Conservation (phyloP, 2,329 filamentous ascomycete genomes). For the Pseudogymnoascus sp. region DNA sequence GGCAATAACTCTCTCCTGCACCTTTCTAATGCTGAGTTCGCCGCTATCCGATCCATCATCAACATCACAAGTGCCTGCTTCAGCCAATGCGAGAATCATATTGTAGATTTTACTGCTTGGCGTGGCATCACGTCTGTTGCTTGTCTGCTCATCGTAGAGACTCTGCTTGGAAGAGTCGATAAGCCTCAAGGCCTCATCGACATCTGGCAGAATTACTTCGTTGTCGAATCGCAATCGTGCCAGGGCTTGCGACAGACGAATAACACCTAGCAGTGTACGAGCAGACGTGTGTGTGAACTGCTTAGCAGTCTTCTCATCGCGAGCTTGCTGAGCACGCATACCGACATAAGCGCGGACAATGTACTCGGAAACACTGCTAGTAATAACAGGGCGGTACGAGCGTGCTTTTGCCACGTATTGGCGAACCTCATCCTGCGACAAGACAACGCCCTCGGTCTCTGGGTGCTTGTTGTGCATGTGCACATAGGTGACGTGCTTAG, state of each 20-base stretch:
- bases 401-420: slow-evolving; percentile 93
- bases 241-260: slow-evolving; percentile 88
- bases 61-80: slow-evolving; percentile 58
- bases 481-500: slow-evolving; percentile 90
- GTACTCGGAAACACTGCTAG: slow-evolving; percentile 83
- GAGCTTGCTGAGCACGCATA: slow-evolving; percentile 84
- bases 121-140: slow-evolving; percentile 55
- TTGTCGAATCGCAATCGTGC: slow-evolving; percentile 85
- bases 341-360: slow-evolving; percentile 95
- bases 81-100: slow-evolving; percentile 80
- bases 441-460: slow-evolving; percentile 69
- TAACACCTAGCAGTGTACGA: slow-evolving; percentile 83
- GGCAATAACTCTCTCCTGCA: slow-evolving; percentile 84
- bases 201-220: slow-evolving; percentile 80
- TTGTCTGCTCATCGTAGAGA: slow-evolving; percentile 60
- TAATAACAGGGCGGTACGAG: slow-evolving; percentile 79
- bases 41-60: slow-evolving; percentile 47
- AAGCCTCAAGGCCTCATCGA: slow-evolving; percentile 87
- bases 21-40: slow-evolving; percentile 79
- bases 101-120: slow-evolving; percentile 90
- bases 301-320: slow-evolving; percentile 83
- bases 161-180: slow-evolving; percentile 91
- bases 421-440: slow-evolving; percentile 86
- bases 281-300: slow-evolving; percentile 92
- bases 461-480: slow-evolving; percentile 96